Percentiles rank a stretch among this genome's conserved stretches.
phyloP scores from a whole-genome alignment of 805 yeast species.

The Metschnikowia reukaufii region DNA sequence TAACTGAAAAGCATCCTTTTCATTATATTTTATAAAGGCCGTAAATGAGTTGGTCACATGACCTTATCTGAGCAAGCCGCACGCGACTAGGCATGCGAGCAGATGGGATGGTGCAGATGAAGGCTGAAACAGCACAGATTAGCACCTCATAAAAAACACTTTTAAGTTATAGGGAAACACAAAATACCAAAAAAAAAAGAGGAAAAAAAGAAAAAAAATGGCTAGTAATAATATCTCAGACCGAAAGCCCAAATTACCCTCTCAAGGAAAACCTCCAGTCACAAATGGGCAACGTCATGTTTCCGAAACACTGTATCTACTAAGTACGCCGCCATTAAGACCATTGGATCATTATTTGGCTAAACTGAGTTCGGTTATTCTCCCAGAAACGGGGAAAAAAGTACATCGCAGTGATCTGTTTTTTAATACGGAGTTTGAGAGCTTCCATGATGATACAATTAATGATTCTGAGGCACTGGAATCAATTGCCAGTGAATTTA shows the following conservation, averaged over 20 bases:
- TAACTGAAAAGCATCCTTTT: too few species aligned
- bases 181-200: too few species aligned
- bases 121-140: neutral
- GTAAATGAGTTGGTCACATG: neutral
- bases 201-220: neutral
- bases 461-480: constrained; percentile 18
- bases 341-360: constrained; percentile 8
- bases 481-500: neutral
- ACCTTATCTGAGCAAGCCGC: constrained; percentile 4
- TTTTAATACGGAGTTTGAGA: constrained; percentile 25
- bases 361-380: constrained; percentile 36
- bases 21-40: too few species aligned
- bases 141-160: neutral
- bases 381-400: constrained; percentile 40
- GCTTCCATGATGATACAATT: constrained; percentile 20
- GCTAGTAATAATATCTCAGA: neutral
- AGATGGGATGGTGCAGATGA: neutral
- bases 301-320: constrained; percentile 9
- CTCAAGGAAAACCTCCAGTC: neutral
- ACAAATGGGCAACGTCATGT: neutral
- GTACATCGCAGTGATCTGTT: constrained; percentile 37
- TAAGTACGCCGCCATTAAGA: constrained; percentile 3
- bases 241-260: neutral
- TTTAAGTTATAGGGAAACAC: too few species aligned
- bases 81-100: neutral